Conservation (phyloP, 495 filamentous ascomycete genomes). For the Aspergillus incahuasiensis region DNA sequence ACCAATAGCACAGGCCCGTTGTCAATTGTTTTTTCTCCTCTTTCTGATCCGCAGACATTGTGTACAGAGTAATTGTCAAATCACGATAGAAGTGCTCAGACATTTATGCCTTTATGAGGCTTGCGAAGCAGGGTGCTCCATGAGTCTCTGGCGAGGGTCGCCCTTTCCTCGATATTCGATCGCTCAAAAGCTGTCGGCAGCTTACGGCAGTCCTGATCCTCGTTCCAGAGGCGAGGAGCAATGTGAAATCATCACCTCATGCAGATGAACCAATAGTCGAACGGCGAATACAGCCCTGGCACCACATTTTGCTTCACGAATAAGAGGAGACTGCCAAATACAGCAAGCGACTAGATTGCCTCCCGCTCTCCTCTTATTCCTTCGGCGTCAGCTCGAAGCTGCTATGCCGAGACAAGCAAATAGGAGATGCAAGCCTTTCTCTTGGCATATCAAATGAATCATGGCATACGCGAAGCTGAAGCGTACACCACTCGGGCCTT, state of each 20-base stretch:
- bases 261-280: constrained; percentile 5
- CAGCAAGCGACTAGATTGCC: constrained; percentile 15
- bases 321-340: neutral
- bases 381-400: constrained; percentile 11
- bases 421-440: neutral
- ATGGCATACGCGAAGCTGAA: neutral
- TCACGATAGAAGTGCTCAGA: too few species aligned
- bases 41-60: neutral
- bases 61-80: too few species aligned
- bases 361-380: constrained; percentile 13
- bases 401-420: neutral
- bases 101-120: too few species aligned
- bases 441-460: neutral
- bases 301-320: constrained; percentile 3
- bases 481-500: too few species aligned
- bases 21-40: neutral
- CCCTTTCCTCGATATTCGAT: too few species aligned
- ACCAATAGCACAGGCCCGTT: neutral
- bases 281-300: neutral
- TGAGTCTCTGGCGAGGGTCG: too few species aligned
- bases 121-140: too few species aligned
- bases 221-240: neutral
- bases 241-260: neutral
- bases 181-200: too few species aligned
- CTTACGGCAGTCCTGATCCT: neutral